Base-by-base conservation (phyloP, 73 alveolate genomes). In the Tetrahymena elliotti region DNA sequence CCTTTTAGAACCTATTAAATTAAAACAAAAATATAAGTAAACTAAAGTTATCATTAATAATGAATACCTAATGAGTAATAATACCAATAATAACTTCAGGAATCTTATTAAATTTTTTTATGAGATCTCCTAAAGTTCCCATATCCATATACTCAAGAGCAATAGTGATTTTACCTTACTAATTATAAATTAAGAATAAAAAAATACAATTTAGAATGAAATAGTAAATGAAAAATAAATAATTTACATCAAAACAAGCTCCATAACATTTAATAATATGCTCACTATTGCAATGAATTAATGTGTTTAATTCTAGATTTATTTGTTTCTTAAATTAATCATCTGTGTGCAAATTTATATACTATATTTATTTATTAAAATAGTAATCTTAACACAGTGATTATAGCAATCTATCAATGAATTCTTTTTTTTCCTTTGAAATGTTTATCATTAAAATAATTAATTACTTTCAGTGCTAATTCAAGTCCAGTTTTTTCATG, bases 131-230 rank as follows among this genome's bases (percentile, higher is more conserved):
- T 38, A 98, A 93, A 18, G 99, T 96, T 18, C 99, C 99, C 94
- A 96, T 97, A 98, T 98, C 99, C 99, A 98, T 98, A 96, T 96
- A 98, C 95, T 98, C 99, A 95, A 98, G 96, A 27, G 98, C 98
- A 83, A 98, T 98, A 94, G 98, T 97, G 35, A 98, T 98, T 83
- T 96, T 95, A n/a, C 99, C 99, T 83, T 98, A 96, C 22, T 88
- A 88, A 4, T 22, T n/a, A 68, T 97, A 95, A 68, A 68, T 68
- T 68, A 4, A 3, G 3, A 68, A 18, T 3, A 7, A 27, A 68
- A 31, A 68, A 12, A 27, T 6, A 22, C 33, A 68, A 1, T 53
- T n/a, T 15, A 53, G 1, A 20, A 1, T 52, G 83, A 52, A 52
- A 18, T 18, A 22, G 54, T 15, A 10, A 10, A 15, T 40, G 8